Evolutionary conservation across 345 rosid species (phyloP).

Genomic region (Syzygium oleosum): DNA sequence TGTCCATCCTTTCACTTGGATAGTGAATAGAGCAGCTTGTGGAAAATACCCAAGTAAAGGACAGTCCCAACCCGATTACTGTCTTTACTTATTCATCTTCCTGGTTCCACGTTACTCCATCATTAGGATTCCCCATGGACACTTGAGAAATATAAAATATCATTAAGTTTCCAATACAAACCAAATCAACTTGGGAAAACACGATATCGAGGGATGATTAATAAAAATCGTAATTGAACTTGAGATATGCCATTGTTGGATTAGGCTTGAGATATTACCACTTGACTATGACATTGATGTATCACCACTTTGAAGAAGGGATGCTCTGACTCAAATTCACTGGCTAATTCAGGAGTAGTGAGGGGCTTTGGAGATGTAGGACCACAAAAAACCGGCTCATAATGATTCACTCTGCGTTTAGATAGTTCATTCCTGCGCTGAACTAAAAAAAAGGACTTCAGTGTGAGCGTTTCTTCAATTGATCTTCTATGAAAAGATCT

Average conservation of each 20-base stretch:
- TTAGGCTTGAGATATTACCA: background rate
- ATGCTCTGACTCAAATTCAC: background rate
- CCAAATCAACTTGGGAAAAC: background rate
- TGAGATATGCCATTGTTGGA: background rate
- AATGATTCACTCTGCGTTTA: background rate
- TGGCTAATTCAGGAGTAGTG: background rate
- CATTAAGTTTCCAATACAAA: background rate
- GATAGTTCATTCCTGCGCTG: background rate
- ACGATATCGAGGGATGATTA: background rate
- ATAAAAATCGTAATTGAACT: background rate
- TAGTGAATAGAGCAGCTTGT: background rate
- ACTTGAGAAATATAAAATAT: background rate
- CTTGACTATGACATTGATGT: background rate
- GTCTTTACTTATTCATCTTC: background rate
- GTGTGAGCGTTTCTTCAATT: background rate
- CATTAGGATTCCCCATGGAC: background rate
- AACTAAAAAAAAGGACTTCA: background rate
- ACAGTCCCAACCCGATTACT: background rate
- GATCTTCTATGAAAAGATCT: background rate
- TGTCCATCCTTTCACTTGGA: background rate
- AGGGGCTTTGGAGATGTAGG: background rate
- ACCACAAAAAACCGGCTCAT: background rate
- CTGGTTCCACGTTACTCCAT: background rate
- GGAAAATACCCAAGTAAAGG: background rate
- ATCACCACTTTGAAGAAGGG: background rate